Percentiles rank a stretch among this genome's conserved stretches.
Conservation (phyloP, 768 basidiomycete genomes). For the Russula lepida region DNA sequence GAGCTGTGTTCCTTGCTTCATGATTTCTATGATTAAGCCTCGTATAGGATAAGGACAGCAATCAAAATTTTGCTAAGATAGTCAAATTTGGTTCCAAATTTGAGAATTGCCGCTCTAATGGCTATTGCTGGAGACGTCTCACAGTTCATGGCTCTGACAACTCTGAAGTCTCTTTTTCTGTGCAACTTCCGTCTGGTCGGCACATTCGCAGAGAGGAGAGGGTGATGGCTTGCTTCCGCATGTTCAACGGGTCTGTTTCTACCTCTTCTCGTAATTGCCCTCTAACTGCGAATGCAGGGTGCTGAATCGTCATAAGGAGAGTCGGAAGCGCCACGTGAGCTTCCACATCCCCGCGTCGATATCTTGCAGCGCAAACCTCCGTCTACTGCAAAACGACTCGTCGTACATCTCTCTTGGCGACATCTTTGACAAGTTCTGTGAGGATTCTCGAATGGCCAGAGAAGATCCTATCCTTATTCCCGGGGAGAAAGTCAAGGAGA, state of each 20-base stretch:
- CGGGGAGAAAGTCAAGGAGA: slow-evolving; percentile 74
- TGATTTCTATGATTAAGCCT: slow-evolving; percentile 3
- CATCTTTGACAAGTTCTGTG: slow-evolving; percentile 87
- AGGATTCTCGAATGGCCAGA: slow-evolving; percentile 59
- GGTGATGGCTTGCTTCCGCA: slow-evolving; percentile 86
- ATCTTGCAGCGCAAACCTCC: slow-evolving; percentile 72
- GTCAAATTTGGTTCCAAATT: slow-evolving; percentile 85
- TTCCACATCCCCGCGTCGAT: slow-evolving; percentile 90
- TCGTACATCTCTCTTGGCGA: slow-evolving; percentile 89
- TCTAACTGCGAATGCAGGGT: slow-evolving; percentile 42
- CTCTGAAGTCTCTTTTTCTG: slow-evolving; percentile 80
- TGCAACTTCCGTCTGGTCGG: slow-evolving; percentile 80
- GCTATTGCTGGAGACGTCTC: slow-evolving; percentile 83
- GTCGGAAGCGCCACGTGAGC: slow-evolving; percentile 78
- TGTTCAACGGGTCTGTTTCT: slow-evolving; percentile 68
- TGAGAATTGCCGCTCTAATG: slow-evolving; percentile 82
- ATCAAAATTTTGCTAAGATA: slow-evolving; percentile 84
- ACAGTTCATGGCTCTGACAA: slow-evolving; percentile 88
- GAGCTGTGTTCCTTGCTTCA: slow-evolving; percentile 12
- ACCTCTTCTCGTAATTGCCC: not conserved
- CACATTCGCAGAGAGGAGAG: slow-evolving; percentile 89
- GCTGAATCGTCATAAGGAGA: slow-evolving; percentile 82
- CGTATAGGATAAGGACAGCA: slow-evolving; percentile 84
- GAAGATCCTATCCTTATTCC: slow-evolving; percentile 85
- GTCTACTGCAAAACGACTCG: slow-evolving; percentile 84